Percentiles rank a stretch among this genome's conserved stretches.
phyloP scores from a whole-genome alignment of 177 flowering plant genomes.

The Vitis hybrid region DNA sequence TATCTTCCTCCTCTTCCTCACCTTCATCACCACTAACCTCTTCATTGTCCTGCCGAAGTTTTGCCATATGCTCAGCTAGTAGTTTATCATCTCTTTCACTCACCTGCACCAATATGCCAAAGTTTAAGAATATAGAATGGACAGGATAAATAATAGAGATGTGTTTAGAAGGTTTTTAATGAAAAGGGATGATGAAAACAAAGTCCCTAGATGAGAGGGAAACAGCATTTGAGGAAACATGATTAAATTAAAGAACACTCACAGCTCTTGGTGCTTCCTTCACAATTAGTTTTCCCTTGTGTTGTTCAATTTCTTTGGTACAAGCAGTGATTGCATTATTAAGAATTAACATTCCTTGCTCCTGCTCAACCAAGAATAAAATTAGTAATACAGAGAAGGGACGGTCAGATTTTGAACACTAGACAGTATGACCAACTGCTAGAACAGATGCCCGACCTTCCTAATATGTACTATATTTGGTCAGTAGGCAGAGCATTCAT shows the following conservation, averaged over 20 bases:
- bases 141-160: too few species aligned
- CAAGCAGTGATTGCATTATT: conserved; percentile 76
- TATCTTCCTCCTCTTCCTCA: conserved; percentile 92
- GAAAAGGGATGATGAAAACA: too few species aligned
- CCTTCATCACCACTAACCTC: conserved; percentile 83
- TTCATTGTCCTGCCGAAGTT: conserved; percentile 58
- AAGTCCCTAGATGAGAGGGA: too few species aligned
- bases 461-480: too few species aligned
- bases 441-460: too few species aligned
- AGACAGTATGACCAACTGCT: too few species aligned
- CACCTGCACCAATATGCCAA: conserved; percentile 49
- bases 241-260: conserved; percentile 23
- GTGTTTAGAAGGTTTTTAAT: too few species aligned
- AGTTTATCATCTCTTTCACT: conserved; percentile 91
- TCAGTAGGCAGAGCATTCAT: too few species aligned
- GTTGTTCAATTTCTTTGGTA: conserved; percentile 64
- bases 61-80: conserved; percentile 73
- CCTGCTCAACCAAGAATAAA: conserved; percentile 42
- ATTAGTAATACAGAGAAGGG: neutral
- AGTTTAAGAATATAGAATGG: neutral
- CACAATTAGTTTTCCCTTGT: conserved; percentile 82
- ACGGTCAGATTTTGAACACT: too few species aligned
- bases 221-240: neutral
- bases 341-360: conserved; percentile 80
- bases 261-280: conserved; percentile 90